Evolutionary conservation across 306 rosid species (phyloP), one percentile per base, ranked within the genome.

Genomic region (Cucurbita argyrosperma): DNA sequence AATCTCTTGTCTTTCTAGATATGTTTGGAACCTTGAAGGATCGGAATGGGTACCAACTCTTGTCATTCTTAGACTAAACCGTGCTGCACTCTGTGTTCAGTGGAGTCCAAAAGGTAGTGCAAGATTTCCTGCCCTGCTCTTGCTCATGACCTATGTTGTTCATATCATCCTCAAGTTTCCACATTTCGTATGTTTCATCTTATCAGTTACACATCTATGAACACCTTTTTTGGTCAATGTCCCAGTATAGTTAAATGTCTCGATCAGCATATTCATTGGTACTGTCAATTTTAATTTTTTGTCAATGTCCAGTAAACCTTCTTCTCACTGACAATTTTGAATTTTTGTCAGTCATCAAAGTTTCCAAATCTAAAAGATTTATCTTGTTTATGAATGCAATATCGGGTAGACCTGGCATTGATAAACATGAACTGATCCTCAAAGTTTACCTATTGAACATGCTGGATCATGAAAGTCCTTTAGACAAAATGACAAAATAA

Each of bases 61-160:
- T 26, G 97, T 94, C 55, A 90, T 89, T 74, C 97, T 94, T 76
- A 79, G 97, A 81, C 91, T 89, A 76, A 94, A 94, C 78, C 99
- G 99, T 39, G 96, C 99, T 61, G 99, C 99, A 76, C 92, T 94
- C 6, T 91, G 97, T 85, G 99, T 94, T 73, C 87, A 87, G 78
- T 94, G 99, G 97, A 94, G 97, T 86, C 96, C 99, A 61, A 89
- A 83, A 86, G 99, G 99, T 94, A 81, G 18, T 80, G 84, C 71
- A 77, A 46, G 39, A 42, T 50, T 37, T 38, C 56, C 73, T 40
- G 49, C 57, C n/a, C 49, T 68, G 64, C 60, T 60, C 62, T 40
- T 57, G 38, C 21, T 78, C 59, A 79, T 49, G 61, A 30, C 49
- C 47, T 64, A 66, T 50, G 30, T 10, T 46, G 62, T 75, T 51